phyloP scores from a whole-genome alignment of 345 rosid species.

The Heritiera fomes region DNA sequence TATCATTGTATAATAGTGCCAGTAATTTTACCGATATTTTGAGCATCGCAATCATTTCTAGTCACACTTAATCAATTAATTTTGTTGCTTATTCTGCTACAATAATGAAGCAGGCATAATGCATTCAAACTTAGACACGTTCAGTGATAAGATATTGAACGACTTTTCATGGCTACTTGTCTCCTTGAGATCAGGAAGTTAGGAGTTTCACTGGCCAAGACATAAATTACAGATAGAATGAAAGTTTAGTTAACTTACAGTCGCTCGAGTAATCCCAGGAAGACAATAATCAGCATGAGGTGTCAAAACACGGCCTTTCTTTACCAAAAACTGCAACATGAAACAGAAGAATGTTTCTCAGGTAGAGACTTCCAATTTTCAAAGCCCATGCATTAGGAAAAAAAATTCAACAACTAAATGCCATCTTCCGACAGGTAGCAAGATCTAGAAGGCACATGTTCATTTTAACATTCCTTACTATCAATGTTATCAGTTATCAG shows the following conservation, averaged over 20 bases:
- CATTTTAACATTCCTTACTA: background rate
- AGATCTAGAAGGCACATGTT: background rate
- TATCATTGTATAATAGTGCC: no score
- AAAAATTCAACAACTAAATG: background rate
- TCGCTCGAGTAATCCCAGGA: slow-evolving; percentile 85
- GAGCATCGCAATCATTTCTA: no score
- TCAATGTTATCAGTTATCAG: background rate
- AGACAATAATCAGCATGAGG: slow-evolving; percentile 96
- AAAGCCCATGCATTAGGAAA: slow-evolving; percentile 10
- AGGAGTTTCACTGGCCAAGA: background rate
- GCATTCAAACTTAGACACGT: no score
- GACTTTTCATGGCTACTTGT: background rate
- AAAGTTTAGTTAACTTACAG: slow-evolving; percentile 50
- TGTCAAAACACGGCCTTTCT: slow-evolving; percentile 77
- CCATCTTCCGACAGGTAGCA: background rate
- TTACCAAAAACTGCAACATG: slow-evolving; percentile 67
- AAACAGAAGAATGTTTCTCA: slow-evolving; percentile 15
- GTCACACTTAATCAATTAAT: no score
- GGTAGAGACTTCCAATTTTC: background rate
- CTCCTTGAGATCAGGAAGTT: background rate
- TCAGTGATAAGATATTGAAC: no score
- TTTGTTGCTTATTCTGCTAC: no score
- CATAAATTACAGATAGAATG: background rate
- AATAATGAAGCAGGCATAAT: no score
- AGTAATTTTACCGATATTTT: no score